These are phyloP conservation scores for Ophiosphaerella narmari DNA, from an alignment of 2,329 filamentous ascomycete species.

Conservation along the genomic window DNA sequence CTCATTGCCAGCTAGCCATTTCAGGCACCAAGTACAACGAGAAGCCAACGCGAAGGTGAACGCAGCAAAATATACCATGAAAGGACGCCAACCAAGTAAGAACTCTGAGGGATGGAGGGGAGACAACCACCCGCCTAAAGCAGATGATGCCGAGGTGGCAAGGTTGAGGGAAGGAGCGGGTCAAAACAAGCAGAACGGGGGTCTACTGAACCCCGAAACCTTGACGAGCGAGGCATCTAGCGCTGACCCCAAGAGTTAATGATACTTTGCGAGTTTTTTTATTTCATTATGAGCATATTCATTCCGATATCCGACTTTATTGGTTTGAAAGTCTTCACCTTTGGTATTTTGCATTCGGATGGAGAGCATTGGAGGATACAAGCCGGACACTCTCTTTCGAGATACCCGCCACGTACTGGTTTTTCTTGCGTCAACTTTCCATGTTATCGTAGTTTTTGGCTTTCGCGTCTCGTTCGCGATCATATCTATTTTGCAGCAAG, in stretches of 20 bases:
- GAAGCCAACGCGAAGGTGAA: conserved; percentile 29
- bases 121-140: conserved; percentile 14
- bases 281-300: background rate
- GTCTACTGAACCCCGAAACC: background rate
- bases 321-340: background rate
- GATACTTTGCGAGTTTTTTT: background rate
- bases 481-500: background rate
- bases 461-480: background rate
- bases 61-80: conserved; percentile 31
- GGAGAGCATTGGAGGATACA: conserved; percentile 3
- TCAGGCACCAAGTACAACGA: conserved; percentile 35
- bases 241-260: conserved; percentile 3
- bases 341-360: background rate
- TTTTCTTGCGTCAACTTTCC: background rate
- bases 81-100: conserved; percentile 25
- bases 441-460: background rate
- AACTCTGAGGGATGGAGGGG: conserved; percentile 33
- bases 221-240: background rate
- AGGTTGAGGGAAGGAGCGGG: conserved; percentile 6
- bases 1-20: conserved; percentile 25
- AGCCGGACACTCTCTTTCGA: conserved; percentile 19
- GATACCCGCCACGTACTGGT: conserved; percentile 18
- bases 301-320: background rate
- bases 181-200: conserved; percentile 2
- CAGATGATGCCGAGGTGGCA: conserved; percentile 20